Base-by-base conservation (phyloP, 495 filamentous ascomycete genomes). In the Neurospora discreta region DNA sequence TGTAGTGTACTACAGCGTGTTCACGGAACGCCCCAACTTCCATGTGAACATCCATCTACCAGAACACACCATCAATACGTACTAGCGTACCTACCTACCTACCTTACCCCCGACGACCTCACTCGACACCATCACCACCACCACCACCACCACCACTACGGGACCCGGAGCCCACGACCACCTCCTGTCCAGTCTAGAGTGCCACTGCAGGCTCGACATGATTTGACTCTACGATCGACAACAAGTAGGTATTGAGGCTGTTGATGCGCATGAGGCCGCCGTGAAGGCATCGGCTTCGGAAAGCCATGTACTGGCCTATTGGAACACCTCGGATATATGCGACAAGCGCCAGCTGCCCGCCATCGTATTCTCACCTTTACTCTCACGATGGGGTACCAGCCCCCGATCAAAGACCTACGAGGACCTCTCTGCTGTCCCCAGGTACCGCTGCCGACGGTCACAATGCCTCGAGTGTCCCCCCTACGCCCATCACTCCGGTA, bases 221-320 rank as follows among this genome's bases (percentile, higher is more conserved):
- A 79, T 78, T 71, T 78, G 76, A 78, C 73, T n/a, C 67, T 40
- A 69, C 42, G 40, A 15, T 67, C 5, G 52, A 65, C 26, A 6
- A 18, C 15, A 33, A 39, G 23, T n/a, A n/a, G n/a, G n/a, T n/a
- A 43, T n/a, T 43, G 58, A 74, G 70, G 58, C 52, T 69, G 74
- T 70, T 70, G 43, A 80, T 77, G 77, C 72, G 69, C 72, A 74
- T 74, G 76, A 77, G 71, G 74, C 75, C 76, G 73, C 77, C 76
- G 71, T 78, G 76, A 77, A 67, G 76, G 71, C 43, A 52, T 73
- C 71, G 74, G 74, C 75, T 74, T 72, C 73, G 71, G 68, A 69
- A 70, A 78, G 76, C 87, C 86, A 98, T 98, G 94, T 98, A 98
- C 87, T 98, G 95, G 95, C 95, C 95, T 76, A 86, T 95, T 83